These are phyloP conservation scores for Geum urbanum DNA, from an alignment of 306 rosid species.

Conservation along the genomic window DNA sequence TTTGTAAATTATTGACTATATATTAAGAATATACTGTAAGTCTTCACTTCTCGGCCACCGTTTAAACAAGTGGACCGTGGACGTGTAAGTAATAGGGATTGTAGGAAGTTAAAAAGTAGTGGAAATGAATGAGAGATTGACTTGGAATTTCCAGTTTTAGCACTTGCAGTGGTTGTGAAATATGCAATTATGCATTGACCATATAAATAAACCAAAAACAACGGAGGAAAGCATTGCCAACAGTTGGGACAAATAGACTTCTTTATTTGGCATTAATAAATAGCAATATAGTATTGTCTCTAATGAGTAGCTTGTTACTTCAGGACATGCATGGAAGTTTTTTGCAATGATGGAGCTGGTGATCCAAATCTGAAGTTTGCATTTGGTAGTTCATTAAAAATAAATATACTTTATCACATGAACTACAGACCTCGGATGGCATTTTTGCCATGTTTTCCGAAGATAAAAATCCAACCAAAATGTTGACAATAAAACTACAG, in stretches of 20 bases:
- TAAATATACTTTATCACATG: background rate
- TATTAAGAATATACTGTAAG: background rate
- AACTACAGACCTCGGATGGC: background rate
- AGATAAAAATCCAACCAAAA: background rate
- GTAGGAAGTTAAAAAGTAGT: conserved; percentile 2
- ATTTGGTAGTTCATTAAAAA: background rate
- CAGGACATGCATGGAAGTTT: conserved; percentile 12
- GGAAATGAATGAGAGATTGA: conserved; percentile 20
- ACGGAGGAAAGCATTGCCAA: background rate
- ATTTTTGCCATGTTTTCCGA: background rate
- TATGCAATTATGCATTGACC: conserved; percentile 6
- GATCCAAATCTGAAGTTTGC: conserved; percentile 11
- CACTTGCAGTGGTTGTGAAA: conserved; percentile 27
- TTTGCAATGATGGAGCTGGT: conserved; percentile 14
- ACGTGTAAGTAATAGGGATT: background rate
- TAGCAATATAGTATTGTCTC: background rate
- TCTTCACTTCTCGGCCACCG: background rate
- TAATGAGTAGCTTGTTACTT: background rate
- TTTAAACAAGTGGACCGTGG: background rate
- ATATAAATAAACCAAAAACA: background rate
- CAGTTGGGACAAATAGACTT: conserved; percentile 5
- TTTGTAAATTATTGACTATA: too few relatives aligned
- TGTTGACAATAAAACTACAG: too few relatives aligned
- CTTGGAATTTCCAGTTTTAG: background rate
- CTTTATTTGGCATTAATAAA: conserved; percentile 3